Base-by-base conservation (phyloP, 2,329 filamentous ascomycete genomes). In the Clarireedia hainanense region DNA sequence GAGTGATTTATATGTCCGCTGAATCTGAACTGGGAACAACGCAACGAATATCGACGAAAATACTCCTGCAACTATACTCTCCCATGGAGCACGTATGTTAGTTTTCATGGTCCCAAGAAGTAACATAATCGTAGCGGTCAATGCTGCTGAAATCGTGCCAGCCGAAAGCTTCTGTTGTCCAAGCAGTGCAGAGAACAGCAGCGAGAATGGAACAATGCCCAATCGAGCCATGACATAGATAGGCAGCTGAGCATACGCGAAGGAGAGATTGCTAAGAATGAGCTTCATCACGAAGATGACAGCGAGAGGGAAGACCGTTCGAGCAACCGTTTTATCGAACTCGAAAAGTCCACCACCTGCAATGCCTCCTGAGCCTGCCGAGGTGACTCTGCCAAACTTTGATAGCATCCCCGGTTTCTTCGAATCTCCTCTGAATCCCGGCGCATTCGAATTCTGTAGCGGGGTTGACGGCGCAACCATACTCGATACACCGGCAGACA, bases 341-440 rank as follows among this genome's bases (percentile, higher is more conserved):
- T 79, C 77, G 54, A 80, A 76, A 3, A 80, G 62, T 7, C 78
- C 76, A 17, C 76, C 77, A n/a, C 77, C 76, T 34, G 77, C 75
- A 58, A 78, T 77, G 15, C 76, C 75, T 4, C 75, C 74, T 53
- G 59, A 76, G 49, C 59, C 51, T 48, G 62, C 61, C 43, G 64
- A 61, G 57, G 60, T 74, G 63, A 62, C 58, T 27, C 59, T 58
- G 30, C 57, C 47, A 39, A 68, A 57, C 20, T 57, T 63, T 40
- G 62, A 62, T 48, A 65, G 55, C n/a, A 63, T 63, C 53, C 58
- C 70, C 60, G 55, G 63, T 45, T 59, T 62, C 52, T 66, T 66
- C 40, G 59, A 56, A 24, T 58, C 55, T 3, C 70, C 61, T 62
- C 65, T 23, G 51, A 67, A 65, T 62, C 58, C 69, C 63, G 39